Base-by-base conservation (phyloP, 2,329 filamentous ascomycete genomes). In the Bipolaris cookei region DNA sequence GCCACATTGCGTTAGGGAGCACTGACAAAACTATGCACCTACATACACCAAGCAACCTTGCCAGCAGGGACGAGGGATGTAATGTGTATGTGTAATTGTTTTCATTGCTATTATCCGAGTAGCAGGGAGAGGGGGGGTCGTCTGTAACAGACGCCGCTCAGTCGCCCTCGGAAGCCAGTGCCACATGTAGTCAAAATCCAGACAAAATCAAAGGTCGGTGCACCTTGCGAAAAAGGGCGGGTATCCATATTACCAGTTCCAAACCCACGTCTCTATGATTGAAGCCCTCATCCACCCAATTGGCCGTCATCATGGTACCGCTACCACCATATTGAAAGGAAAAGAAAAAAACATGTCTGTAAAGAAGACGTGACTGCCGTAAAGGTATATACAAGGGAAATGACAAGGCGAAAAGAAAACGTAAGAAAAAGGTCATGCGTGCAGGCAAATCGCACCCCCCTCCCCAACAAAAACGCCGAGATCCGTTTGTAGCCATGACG, bases 401-500 rank as follows among this genome's bases (percentile, higher is more conserved):
- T 58, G 47, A 59, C 3, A 30, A 30, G 18, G 6, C 11, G 8
- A 30, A 6, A 30, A 44, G 28, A 30, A 16, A 10, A 43, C 7
- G n/a, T 14, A 44, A 30, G 10, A 6, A 18, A 43, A 23, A 28
- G 28, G 23, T 18, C 25, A 63, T 44, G 54, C 49, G 44, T 59
- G 52, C 49, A 58, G 25, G 21, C 18, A 56, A 49, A 51, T 25
- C 42, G 52, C 62, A 25, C 16, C 41, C 38, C 53, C 51, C 51
- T 42, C 39, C 39, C 23, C 34, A 35, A 35, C n/a, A n/a, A 54
- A 47, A 64, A 67, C 62, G 51, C 64, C 62, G 52, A 48, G 34
- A 62, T 58, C 54, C 59, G 47, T 61, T 76, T 67, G 64, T 76
- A 75, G 74, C 74, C 75, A 62, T 76, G 74, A 75, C 71, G 71